phyloP scores from a whole-genome alignment of 2,329 filamentous ascomycete genomes.

The Parascedosporium putredinis region DNA sequence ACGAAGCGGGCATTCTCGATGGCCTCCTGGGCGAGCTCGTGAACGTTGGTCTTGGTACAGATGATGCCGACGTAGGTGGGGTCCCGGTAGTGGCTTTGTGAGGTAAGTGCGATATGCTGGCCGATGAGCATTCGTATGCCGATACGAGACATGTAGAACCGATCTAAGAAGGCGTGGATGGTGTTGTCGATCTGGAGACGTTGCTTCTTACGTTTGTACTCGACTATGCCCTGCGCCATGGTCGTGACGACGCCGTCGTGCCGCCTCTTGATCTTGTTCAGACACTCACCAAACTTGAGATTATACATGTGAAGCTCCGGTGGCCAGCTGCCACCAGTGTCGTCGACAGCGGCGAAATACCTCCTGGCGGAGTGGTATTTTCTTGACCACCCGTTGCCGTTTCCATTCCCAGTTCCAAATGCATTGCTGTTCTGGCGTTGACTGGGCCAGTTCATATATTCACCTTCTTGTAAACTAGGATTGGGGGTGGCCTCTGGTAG shows the following conservation, averaged over 20 bases:
- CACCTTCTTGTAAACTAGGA: slow-evolving; percentile 75
- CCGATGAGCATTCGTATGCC: slow-evolving; percentile 98
- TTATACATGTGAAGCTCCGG: slow-evolving; percentile 93
- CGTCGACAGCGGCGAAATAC: slow-evolving; percentile 90
- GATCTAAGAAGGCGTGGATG: slow-evolving; percentile 94
- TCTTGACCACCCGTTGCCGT: slow-evolving; percentile 33
- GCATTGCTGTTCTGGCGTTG: slow-evolving; percentile 30
- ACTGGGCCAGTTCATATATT: slow-evolving; percentile 55
- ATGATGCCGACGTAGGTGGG: slow-evolving; percentile 97
- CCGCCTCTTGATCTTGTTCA: slow-evolving; percentile 89
- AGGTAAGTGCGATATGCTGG: slow-evolving; percentile 93
- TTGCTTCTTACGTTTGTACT: slow-evolving; percentile 94
- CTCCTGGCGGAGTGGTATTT: slow-evolving; percentile 48
- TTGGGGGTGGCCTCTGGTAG: slow-evolving; percentile 80
- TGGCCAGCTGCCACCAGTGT: slow-evolving; percentile 83
- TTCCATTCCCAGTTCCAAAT: slow-evolving; percentile 33
- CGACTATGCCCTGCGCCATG: slow-evolving; percentile 92
- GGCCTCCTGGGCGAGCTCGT: slow-evolving; percentile 87
- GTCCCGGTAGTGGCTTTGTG: slow-evolving; percentile 81
- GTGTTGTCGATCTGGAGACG: slow-evolving; percentile 97
- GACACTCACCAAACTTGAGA: slow-evolving; percentile 73
- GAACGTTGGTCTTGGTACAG: slow-evolving; percentile 96
- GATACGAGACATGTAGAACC: slow-evolving; percentile 99
- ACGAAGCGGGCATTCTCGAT: slow-evolving; percentile 99
- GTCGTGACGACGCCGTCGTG: slow-evolving; percentile 97